These are phyloP conservation scores for Ganoderma meredithae DNA, from an alignment of 1,284 basidiomycete species.

Conservation along the genomic window DNA sequence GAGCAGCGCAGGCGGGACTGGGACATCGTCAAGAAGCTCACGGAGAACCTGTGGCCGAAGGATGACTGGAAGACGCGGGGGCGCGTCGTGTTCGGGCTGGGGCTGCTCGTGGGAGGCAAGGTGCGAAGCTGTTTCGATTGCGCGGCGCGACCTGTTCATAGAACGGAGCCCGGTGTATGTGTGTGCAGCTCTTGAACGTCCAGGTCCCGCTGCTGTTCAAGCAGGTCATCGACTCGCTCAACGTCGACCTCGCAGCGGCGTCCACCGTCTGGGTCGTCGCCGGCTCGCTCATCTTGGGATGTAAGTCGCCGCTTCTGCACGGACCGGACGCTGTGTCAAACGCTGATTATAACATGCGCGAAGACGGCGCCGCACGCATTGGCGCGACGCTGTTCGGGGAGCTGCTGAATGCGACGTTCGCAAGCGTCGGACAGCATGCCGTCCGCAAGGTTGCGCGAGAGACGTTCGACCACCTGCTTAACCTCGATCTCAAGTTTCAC, in stretches of 20 bases:
- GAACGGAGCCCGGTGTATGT: background rate
- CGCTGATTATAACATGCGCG: background rate
- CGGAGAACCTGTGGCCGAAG: slow-evolving; percentile 78
- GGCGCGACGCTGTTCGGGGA: slow-evolving; percentile 92
- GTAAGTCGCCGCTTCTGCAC: slow-evolving; percentile 58
- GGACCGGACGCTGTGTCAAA: too few species aligned
- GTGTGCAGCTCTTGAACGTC: slow-evolving; percentile 80
- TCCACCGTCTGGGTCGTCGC: slow-evolving; percentile 92
- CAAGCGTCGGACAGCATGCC: slow-evolving; percentile 93
- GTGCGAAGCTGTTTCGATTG: slow-evolving; percentile 49
- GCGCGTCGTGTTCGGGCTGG: slow-evolving; percentile 87
- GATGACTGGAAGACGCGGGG: slow-evolving; percentile 78
- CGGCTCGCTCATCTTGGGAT: slow-evolving; percentile 90
- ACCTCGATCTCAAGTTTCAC: slow-evolving; percentile 94
- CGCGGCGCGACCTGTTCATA: background rate
- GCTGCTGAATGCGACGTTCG: slow-evolving; percentile 95
- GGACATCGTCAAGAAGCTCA: slow-evolving; percentile 68
- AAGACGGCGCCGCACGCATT: slow-evolving; percentile 92
- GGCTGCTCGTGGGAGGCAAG: slow-evolving; percentile 87
- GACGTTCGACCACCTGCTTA: slow-evolving; percentile 93
- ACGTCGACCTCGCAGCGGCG: slow-evolving; percentile 80
- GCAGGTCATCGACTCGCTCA: slow-evolving; percentile 87
- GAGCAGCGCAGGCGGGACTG: slow-evolving; percentile 76
- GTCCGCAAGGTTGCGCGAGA: slow-evolving; percentile 93
- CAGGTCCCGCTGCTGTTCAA: slow-evolving; percentile 99